phyloP scores from a whole-genome alignment of 2,329 filamentous ascomycete species.

The Leptographium radiaticola region DNA sequence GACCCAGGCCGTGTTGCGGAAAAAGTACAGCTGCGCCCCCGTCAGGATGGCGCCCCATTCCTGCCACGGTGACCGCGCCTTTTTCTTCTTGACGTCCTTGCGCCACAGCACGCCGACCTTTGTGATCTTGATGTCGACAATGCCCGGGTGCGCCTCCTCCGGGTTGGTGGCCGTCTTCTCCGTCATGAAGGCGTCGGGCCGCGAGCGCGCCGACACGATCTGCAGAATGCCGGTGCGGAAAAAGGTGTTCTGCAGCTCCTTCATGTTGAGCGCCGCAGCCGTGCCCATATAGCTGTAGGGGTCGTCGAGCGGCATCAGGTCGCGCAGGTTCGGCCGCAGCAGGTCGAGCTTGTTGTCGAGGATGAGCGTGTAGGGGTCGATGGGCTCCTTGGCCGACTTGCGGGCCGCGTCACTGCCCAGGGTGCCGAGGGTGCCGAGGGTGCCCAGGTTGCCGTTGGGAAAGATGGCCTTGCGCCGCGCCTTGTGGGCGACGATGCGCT shows the following conservation, averaged over 20 bases:
- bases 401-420: constrained; percentile 40
- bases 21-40: constrained; percentile 94
- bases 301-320: constrained; percentile 87
- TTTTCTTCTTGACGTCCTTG: constrained; percentile 88
- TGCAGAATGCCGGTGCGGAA: constrained; percentile 85
- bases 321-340: constrained; percentile 72
- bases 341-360: constrained; percentile 77
- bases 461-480: constrained; percentile 59
- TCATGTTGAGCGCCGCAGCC: constrained; percentile 60
- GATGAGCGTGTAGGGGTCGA: constrained; percentile 91
- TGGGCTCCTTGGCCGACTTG: constrained; percentile 62
- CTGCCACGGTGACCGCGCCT: constrained; percentile 90
- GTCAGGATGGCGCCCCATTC: constrained; percentile 97
- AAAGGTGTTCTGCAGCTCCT: constrained; percentile 75
- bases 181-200: constrained; percentile 89
- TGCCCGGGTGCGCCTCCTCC: constrained; percentile 73
- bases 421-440: too few relatives aligned
- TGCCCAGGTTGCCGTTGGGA: constrained; percentile 39
- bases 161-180: constrained; percentile 77
- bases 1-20: constrained; percentile 84
- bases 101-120: constrained; percentile 93
- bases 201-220: constrained; percentile 84
- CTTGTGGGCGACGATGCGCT: constrained; percentile 59
- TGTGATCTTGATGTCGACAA: constrained; percentile 94
- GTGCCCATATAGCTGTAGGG: constrained; percentile 81